phyloP scores from a whole-genome alignment of 2,329 filamentous ascomycete species.

The Fusarium piperis region DNA sequence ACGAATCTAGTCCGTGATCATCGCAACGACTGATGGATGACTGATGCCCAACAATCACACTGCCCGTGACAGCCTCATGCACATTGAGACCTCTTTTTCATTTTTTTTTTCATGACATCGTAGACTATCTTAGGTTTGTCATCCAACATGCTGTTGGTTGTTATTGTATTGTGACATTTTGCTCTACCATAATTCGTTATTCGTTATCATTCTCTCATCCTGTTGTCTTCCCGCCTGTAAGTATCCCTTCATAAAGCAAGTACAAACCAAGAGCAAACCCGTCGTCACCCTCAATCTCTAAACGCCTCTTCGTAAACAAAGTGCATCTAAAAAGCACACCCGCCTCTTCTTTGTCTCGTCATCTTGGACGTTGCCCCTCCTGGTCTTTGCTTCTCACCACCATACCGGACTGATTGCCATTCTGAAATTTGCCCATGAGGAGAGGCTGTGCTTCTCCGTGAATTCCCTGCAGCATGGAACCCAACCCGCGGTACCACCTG shows the following conservation, averaged over 20 bases:
- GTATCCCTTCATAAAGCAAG: not conserved
- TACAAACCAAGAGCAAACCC: not conserved
- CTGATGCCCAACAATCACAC: not conserved
- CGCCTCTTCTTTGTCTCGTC: not conserved
- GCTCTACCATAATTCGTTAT: no score
- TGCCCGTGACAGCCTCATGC: not conserved
- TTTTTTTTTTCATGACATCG: no score
- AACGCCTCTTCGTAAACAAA: not conserved
- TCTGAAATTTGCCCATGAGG: not conserved
- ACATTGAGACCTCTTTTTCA: not conserved
- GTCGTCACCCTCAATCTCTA: not conserved
- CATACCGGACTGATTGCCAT: not conserved
- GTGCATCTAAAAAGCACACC: not conserved
- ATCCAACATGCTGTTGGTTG: not conserved
- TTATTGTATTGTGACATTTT: not conserved
- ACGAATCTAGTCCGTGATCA: conserved; percentile 2
- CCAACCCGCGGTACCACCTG: not conserved
- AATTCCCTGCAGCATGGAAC: not conserved
- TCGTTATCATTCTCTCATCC: not conserved
- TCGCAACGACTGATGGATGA: not conserved
- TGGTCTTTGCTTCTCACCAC: not conserved
- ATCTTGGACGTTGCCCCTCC: not conserved
- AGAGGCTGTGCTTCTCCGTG: not conserved
- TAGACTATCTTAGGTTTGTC: not conserved
- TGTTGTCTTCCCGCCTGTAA: not conserved